Evolutionary conservation across 2,329 filamentous ascomycete species (phyloP).

Genomic region (Polychaeton citri): DNA sequence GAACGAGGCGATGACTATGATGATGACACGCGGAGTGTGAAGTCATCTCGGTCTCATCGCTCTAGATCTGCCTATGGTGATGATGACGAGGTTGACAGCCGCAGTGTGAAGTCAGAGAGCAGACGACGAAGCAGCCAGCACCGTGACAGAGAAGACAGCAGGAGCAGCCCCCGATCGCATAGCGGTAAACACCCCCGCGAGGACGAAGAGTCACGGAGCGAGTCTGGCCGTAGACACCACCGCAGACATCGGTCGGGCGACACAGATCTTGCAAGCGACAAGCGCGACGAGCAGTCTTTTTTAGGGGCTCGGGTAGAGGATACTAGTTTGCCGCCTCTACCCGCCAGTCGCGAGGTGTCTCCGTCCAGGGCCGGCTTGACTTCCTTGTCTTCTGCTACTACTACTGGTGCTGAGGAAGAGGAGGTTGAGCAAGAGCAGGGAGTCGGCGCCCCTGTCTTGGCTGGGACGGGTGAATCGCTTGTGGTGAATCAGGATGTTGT

Average conservation of each 20-base stretch:
- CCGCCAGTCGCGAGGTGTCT: conserved; percentile 18
- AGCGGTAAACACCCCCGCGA: conserved; percentile 3
- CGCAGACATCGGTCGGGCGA: conserved; percentile 3
- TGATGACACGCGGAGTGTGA: conserved; percentile 10
- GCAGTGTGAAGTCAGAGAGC: conserved; percentile 10
- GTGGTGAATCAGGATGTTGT: conserved; percentile 7
- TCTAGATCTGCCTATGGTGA: conserved; percentile 7
- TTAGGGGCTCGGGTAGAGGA: conserved; percentile 52
- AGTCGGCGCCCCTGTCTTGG: conserved; percentile 19
- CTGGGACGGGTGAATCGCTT: conserved; percentile 12
- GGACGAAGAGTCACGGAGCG: conserved; percentile 6
- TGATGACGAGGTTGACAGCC: conserved; percentile 9
- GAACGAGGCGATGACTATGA: conserved; percentile 9
- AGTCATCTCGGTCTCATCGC: conserved; percentile 13
- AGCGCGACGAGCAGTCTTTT: conserved; percentile 40
- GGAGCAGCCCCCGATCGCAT: neutral
- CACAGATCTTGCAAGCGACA: neutral
- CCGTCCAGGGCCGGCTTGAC: conserved; percentile 13
- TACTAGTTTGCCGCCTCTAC: conserved; percentile 34
- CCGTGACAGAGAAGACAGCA: conserved; percentile 1
- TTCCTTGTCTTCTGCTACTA: neutral
- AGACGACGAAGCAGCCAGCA: conserved; percentile 5
- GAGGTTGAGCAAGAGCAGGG: conserved; percentile 13
- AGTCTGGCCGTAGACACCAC: conserved; percentile 10
- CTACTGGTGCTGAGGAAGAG: neutral